Percentiles rank a stretch among this genome's conserved stretches.
phyloP scores from a whole-genome alignment of 257 asterid species.

The Salvia rosmarinus region DNA sequence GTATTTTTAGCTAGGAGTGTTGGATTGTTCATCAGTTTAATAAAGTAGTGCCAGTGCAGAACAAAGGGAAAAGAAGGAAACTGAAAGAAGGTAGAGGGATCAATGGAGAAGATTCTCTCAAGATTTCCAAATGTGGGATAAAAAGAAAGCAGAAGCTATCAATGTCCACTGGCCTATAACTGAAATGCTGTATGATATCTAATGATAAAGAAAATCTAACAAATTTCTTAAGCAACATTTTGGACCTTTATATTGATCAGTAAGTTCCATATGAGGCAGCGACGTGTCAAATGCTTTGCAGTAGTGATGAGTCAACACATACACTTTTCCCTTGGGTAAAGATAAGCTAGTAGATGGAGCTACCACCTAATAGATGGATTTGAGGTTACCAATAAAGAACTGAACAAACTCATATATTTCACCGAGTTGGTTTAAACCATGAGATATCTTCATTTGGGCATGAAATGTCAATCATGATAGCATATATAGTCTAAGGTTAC shows the following conservation, averaged over 20 bases:
- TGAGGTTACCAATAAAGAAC: background rate
- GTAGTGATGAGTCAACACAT: background rate
- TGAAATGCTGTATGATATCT: background rate
- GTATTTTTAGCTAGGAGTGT: background rate
- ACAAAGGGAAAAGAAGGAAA: background rate
- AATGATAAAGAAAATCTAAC: background rate
- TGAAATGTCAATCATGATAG: background rate
- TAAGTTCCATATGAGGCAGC: too few species aligned
- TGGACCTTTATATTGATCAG: background rate
- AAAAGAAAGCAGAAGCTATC: background rate
- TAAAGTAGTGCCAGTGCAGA: background rate
- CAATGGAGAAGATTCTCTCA: background rate
- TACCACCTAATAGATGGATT: background rate
- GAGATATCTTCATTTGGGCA: conserved; percentile 10
- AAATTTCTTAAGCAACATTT: background rate
- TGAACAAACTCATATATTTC: background rate
- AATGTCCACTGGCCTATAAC: background rate
- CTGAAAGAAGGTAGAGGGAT: background rate
- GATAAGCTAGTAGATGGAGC: conserved; percentile 1
- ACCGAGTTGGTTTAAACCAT: background rate
- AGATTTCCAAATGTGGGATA: background rate
- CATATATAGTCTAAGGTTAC: background rate
- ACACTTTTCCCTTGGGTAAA: background rate
- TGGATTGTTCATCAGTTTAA: background rate
- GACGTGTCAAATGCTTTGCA: background rate